Base-by-base conservation (phyloP, 2,329 filamentous ascomycete genomes). In the Colletotrichum somersetense region DNA sequence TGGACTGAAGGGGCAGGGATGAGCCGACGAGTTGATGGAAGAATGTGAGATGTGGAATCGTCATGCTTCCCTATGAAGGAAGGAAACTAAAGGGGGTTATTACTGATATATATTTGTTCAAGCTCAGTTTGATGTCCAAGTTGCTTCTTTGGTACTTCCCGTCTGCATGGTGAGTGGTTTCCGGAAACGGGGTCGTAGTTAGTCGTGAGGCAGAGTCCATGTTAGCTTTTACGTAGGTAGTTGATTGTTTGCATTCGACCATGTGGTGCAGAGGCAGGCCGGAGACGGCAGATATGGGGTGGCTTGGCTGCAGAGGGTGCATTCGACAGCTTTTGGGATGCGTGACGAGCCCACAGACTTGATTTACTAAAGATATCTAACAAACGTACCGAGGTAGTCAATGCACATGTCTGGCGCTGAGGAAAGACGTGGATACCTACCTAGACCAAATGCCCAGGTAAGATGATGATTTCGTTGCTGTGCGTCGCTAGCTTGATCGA, bases 261-360 rank as follows among this genome's bases (percentile, higher is more conserved):
- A 63, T 42, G 61, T 63, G 61, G 46, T 53, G 48, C 61, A 46
- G 61, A 52, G 46, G 46, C 46, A n/a, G 46, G 46, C 46, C n/a
- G n/a, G 35, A 23, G 35, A 42, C 8, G 18, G 38, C 20, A 44
- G 35, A 44, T 16, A 7, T 35, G 38, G 38, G 23, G 14, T 14
- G 61, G 30, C n/a, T n/a, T 35, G 30, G 6, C 1, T 50, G 20
- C 11, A 48, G 11, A 33, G 10, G 11, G 12, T 12, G 12, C 18
- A 18, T 38, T 35, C 26, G 16, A 42, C n/a, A 35, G n/a, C 20
- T 3, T 40, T 23, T 14, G 20, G 12, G 30, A 6, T 8, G 58
- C 18, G 42, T 48, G 42, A 18, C 42, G 5, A 11, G 30, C 26
- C 20, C 59, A 62, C 30, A 26, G 33, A 38, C 59, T 26, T 18